phyloP scores from a whole-genome alignment of 2,329 filamentous ascomycete genomes.

The Exophiala spinifera region DNA sequence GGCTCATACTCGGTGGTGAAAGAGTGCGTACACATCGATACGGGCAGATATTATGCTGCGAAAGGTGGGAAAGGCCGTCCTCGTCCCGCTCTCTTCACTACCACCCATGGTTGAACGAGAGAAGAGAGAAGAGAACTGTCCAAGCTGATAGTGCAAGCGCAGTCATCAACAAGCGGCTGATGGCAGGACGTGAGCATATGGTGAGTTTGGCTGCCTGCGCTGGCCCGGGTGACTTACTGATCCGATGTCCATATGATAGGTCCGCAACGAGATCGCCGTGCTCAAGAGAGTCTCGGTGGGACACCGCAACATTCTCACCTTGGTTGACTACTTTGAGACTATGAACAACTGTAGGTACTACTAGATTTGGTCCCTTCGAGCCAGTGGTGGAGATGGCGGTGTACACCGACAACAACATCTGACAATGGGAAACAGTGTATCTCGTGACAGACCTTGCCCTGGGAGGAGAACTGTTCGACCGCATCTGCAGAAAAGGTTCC shows the following conservation, averaged over 20 bases:
- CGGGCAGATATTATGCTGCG: conserved; percentile 93
- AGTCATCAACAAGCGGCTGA: conserved; percentile 97
- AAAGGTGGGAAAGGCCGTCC: conserved; percentile 50
- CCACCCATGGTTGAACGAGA: no score
- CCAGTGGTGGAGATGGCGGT: not conserved
- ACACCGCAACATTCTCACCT: conserved; percentile 93
- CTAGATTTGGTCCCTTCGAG: not conserved
- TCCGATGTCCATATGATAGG: conserved; percentile 50
- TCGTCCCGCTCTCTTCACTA: no score
- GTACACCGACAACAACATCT: conserved; percentile 14
- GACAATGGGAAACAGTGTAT: conserved; percentile 60
- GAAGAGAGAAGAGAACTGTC: not conserved
- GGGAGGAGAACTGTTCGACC: conserved; percentile 94
- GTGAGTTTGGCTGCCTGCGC: conserved; percentile 46
- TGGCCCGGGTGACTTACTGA: no score
- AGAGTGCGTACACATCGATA: conserved; percentile 98
- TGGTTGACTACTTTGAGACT: conserved; percentile 99
- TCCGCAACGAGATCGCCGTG: conserved; percentile 96
- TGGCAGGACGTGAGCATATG: conserved; percentile 98
- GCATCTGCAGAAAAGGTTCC: conserved; percentile 96
- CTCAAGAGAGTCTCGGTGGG: conserved; percentile 98
- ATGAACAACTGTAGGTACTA: conserved; percentile 82
- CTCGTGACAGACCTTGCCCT: conserved; percentile 95
- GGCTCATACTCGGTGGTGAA: conserved; percentile 98
- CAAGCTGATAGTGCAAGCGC: conserved; percentile 5